These are phyloP conservation scores for Pichia sp. DNA, from an alignment of 1,139 yeast species.

Conservation along the genomic window DNA sequence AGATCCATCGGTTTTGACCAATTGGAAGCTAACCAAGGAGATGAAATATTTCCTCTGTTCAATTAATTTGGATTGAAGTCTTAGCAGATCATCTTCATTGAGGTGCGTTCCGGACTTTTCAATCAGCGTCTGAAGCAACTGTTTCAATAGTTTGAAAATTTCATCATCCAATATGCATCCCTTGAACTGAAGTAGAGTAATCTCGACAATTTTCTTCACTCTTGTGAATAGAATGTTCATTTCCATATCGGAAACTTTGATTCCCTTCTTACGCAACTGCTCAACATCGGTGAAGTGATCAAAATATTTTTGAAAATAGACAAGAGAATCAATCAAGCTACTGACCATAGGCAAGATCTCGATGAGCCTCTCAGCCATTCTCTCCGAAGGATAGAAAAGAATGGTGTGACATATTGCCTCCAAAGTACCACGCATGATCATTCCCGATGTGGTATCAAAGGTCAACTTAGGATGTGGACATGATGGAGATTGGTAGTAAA, in stretches of 20 bases:
- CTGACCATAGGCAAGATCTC: conserved; percentile 61
- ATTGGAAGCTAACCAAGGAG: conserved; percentile 16
- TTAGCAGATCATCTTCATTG: not conserved
- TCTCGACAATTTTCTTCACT: conserved; percentile 38
- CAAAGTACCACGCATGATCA: conserved; percentile 44
- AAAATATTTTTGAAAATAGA: conserved; percentile 31
- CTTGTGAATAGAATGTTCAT: conserved; percentile 32
- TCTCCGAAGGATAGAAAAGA: conserved; percentile 39
- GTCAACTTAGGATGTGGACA: conserved; percentile 67
- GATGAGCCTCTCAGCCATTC: conserved; percentile 31
- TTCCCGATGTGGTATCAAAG: conserved; percentile 40
- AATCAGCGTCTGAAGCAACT: conserved; percentile 37
- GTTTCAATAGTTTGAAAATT: conserved; percentile 37
- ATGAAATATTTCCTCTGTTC: conserved; percentile 31
- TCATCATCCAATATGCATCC: conserved; percentile 48
- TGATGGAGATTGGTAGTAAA: conserved; percentile 31
- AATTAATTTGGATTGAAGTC: not conserved
- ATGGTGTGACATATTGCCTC: conserved; percentile 74
- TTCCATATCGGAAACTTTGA: conserved; percentile 11
- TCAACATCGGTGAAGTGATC: conserved; percentile 9
- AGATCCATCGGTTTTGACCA: not conserved
- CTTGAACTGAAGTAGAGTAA: conserved; percentile 39
- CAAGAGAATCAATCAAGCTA: conserved; percentile 47
- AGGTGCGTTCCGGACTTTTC: not conserved
- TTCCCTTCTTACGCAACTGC: conserved; percentile 2